A percentile compares a stretch with the other conserved stretches of the same genome.
Conservation (phyloP, 352 stramenopile genomes). For the Sclerospora graminicola region DNA sequence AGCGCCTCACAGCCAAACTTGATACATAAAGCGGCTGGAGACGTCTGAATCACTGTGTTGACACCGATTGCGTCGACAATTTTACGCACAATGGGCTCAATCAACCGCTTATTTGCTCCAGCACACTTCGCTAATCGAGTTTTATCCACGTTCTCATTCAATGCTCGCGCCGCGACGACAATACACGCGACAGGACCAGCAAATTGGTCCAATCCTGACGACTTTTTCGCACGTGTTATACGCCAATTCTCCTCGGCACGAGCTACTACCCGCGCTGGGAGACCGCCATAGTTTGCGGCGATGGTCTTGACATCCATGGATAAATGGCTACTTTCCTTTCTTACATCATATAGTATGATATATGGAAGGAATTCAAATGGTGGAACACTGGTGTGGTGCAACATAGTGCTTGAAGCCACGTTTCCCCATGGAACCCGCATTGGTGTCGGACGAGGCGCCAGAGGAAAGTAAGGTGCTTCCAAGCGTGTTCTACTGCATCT, state of each 20-base stretch:
- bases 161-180: conserved; percentile 39
- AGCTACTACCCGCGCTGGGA: conserved; percentile 37
- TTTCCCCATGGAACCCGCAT: conserved; percentile 7
- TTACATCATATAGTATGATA: conserved; percentile 1
- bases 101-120: conserved; percentile 23
- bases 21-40: conserved; percentile 50
- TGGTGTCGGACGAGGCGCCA: too few relatives aligned
- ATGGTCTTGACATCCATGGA: conserved; percentile 45
- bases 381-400: too few relatives aligned
- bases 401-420: background rate
- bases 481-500: too few relatives aligned
- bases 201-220: conserved; percentile 21
- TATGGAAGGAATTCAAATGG: background rate
- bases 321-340: background rate
- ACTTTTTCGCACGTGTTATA: conserved; percentile 34
- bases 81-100: conserved; percentile 43
- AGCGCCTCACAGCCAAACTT: conserved; percentile 61
- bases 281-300: conserved; percentile 36
- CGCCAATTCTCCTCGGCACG: conserved; percentile 47
- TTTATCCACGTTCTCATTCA: conserved; percentile 40
- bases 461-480: too few relatives aligned
- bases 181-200: conserved; percentile 50
- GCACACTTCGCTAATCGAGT: conserved; percentile 32
- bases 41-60: conserved; percentile 32
- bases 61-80: conserved; percentile 42